phyloP scores from a whole-genome alignment of 2,329 filamentous ascomycete genomes.

The Lojkania enalia region DNA sequence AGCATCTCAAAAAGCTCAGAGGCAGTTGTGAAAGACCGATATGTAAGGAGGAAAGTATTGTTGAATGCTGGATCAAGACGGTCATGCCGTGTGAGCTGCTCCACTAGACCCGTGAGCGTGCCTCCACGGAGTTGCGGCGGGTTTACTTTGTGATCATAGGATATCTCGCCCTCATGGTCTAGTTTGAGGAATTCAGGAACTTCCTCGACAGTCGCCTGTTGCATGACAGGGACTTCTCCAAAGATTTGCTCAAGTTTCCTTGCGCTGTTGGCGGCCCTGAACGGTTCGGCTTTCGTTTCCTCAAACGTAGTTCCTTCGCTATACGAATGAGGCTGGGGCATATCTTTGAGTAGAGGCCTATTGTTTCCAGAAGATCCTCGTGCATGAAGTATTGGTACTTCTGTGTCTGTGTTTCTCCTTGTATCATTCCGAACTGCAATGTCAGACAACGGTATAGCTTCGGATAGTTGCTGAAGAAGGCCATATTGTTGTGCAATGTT shows the following conservation, averaged over 20 bases:
- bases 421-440: constrained; percentile 31
- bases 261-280: constrained; percentile 46
- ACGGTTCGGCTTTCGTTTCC: constrained; percentile 39
- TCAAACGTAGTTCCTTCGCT: constrained; percentile 56
- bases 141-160: constrained; percentile 81
- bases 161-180: constrained; percentile 85
- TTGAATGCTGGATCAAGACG: constrained; percentile 95
- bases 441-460: constrained; percentile 64
- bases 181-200: constrained; percentile 81
- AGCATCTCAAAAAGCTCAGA: constrained; percentile 90
- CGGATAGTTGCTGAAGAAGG: constrained; percentile 82
- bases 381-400: constrained; percentile 33
- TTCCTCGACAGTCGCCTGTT: constrained; percentile 65
- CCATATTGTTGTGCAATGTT: constrained; percentile 87
- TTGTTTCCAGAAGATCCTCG: constrained; percentile 37
- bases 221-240: constrained; percentile 55
- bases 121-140: constrained; percentile 83
- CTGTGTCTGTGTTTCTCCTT: constrained; percentile 49
- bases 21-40: constrained; percentile 90
- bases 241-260: constrained; percentile 57
- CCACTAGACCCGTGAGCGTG: constrained; percentile 83
- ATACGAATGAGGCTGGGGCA: constrained; percentile 66
- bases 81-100: constrained; percentile 94
- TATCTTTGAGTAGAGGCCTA: constrained; percentile 56
- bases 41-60: constrained; percentile 95